phyloP scores from a whole-genome alignment of 164 flowering plant species.

The Annona squamosa region DNA sequence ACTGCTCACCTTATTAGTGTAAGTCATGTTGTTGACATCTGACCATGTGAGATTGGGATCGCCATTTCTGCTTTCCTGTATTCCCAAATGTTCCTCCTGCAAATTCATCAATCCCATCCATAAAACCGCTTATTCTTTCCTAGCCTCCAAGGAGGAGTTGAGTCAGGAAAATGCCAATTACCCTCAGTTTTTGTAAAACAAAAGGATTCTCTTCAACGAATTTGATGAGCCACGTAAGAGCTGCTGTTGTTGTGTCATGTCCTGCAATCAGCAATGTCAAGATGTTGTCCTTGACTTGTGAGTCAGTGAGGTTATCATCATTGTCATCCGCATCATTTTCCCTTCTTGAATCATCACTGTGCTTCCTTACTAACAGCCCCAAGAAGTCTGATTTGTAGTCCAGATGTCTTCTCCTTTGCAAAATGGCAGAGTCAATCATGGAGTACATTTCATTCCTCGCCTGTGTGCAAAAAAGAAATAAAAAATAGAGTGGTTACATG shows the following conservation, averaged over 20 bases:
- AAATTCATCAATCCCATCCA: conserved; percentile 3
- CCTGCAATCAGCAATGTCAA: conserved; percentile 59
- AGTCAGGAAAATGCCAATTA: conserved; percentile 12
- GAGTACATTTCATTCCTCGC: conserved; percentile 52
- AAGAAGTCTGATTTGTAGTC: conserved; percentile 42
- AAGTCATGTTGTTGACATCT: conserved; percentile 59
- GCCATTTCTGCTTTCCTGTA: conserved; percentile 28
- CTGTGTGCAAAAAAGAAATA: conserved; percentile 21
- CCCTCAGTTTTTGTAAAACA: conserved; percentile 42
- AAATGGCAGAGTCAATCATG: conserved; percentile 46
- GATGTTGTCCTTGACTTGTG: conserved; percentile 59
- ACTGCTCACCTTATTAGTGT: conserved; percentile 45
- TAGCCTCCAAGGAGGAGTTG: not conserved
- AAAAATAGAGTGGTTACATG: not conserved
- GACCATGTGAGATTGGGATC: conserved; percentile 44
- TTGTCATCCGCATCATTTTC: conserved; percentile 18
- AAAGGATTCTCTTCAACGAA: conserved; percentile 56
- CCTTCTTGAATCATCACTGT: conserved; percentile 20
- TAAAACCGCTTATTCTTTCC: not conserved
- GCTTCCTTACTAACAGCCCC: conserved; percentile 42
- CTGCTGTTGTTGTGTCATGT: conserved; percentile 73
- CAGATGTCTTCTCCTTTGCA: conserved; percentile 35
- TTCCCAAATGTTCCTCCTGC: conserved; percentile 49
- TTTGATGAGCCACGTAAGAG: conserved; percentile 59
- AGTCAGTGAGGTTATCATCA: conserved; percentile 51